A percentile compares a stretch with the other conserved stretches of the same genome.
Conservation (phyloP, 2,329 filamentous ascomycete genomes). For the Fusarium nanum region DNA sequence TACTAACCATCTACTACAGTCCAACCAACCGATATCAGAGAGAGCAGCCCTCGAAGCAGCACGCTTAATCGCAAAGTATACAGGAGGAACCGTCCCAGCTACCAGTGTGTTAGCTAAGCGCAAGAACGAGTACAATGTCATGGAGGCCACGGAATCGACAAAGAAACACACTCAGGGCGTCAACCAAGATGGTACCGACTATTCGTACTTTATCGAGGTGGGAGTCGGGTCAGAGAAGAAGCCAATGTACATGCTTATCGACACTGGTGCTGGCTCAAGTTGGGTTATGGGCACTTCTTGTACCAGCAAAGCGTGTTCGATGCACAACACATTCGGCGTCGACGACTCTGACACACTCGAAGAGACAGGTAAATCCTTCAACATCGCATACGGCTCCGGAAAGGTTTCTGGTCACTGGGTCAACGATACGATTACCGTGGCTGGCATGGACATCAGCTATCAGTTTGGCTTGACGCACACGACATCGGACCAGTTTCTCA, state of each 20-base stretch:
- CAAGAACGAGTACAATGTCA: constrained; percentile 60
- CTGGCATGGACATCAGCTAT: constrained; percentile 71
- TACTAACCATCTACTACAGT: constrained; percentile 45
- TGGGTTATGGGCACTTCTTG: constrained; percentile 86
- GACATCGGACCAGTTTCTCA: constrained; percentile 78
- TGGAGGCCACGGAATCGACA: constrained; percentile 59
- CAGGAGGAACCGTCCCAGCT: constrained; percentile 27
- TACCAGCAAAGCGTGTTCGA: constrained; percentile 70
- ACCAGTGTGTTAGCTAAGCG: constrained; percentile 49
- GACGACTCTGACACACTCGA: constrained; percentile 73
- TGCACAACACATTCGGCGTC: constrained; percentile 77
- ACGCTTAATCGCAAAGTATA: constrained; percentile 57
- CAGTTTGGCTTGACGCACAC: constrained; percentile 78
- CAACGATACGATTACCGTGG: constrained; percentile 74
- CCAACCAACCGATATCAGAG: constrained; percentile 48
- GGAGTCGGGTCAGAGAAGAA: constrained; percentile 66
- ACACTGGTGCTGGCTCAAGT: constrained; percentile 76
- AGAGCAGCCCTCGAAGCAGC: constrained; percentile 54
- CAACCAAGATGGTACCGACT: constrained; percentile 73
- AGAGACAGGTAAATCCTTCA: constrained; percentile 65
- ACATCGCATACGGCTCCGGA: constrained; percentile 81
- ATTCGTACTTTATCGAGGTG: constrained; percentile 72
- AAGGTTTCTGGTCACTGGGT: constrained; percentile 74
- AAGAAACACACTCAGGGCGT: constrained; percentile 65
- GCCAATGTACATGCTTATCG: constrained; percentile 70